Evolutionary conservation across 164 flowering plant genomes (phyloP).

Genomic region (Annona squamosa): DNA sequence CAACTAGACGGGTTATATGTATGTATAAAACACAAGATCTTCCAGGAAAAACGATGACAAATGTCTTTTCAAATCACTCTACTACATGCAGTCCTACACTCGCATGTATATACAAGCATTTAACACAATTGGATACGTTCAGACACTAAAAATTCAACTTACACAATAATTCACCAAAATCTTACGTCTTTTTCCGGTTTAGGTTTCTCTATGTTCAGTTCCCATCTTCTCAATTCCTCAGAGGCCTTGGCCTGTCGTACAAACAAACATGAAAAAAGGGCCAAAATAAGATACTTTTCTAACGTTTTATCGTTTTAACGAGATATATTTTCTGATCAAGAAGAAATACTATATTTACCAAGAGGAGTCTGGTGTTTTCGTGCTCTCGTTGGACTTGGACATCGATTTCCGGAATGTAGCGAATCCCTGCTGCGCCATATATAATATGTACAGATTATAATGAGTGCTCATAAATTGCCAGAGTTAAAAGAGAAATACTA

Average conservation of each 20-base stretch:
- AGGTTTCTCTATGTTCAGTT: constrained; percentile 7
- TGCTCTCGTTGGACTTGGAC: background rate
- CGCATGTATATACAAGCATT: background rate
- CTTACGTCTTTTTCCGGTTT: constrained; percentile 28
- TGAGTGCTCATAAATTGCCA: too few species aligned
- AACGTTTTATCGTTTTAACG: too few species aligned
- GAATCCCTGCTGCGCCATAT: background rate
- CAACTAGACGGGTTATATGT: too few species aligned
- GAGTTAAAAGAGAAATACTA: too few species aligned
- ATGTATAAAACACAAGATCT: too few species aligned
- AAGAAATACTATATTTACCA: constrained; percentile 3
- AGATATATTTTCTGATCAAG: background rate
- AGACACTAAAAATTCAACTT: background rate
- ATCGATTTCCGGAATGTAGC: background rate
- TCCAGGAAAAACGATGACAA: background rate
- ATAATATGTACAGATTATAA: too few species aligned
- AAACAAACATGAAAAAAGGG: background rate
- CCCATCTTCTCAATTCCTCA: constrained; percentile 13
- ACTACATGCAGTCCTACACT: background rate
- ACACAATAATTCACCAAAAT: background rate
- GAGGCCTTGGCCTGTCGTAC: constrained; percentile 12
- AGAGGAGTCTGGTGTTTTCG: constrained; percentile 3
- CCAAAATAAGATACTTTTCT: background rate
- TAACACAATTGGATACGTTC: background rate
- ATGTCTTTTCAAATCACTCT: background rate